Percentiles rank a stretch among this genome's conserved stretches.
Evolutionary conservation across 371 early-diverging fungal genomes (phyloP).

Genomic region (Rhizopus arrhizus): DNA sequence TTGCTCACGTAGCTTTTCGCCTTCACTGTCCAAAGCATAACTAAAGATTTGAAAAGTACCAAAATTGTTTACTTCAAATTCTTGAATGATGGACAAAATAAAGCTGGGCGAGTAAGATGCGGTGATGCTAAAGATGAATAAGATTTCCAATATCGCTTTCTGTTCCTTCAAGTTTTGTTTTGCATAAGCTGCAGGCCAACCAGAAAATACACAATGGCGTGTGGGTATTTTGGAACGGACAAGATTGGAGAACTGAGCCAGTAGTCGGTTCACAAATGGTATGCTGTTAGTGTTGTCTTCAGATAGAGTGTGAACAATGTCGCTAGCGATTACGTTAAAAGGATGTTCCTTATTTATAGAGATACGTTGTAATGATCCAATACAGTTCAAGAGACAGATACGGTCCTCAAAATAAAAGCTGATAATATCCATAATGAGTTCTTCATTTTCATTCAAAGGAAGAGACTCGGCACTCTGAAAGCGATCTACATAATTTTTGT

Average conservation of each 20-base stretch:
- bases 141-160: slow-evolving; percentile 40
- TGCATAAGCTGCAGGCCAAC: slow-evolving; percentile 31
- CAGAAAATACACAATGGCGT: slow-evolving; percentile 8
- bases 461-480: not conserved
- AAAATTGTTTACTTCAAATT: slow-evolving; percentile 46
- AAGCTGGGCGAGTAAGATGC: slow-evolving; percentile 19
- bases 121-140: slow-evolving; percentile 31
- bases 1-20: slow-evolving; percentile 21
- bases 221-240: slow-evolving; percentile 28
- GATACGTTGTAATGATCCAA: slow-evolving; percentile 43
- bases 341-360: slow-evolving; percentile 28
- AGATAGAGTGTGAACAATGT: slow-evolving; percentile 22
- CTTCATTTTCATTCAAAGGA: slow-evolving; percentile 24
- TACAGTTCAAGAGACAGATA: slow-evolving; percentile 36
- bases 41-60: slow-evolving; percentile 34
- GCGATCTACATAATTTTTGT: slow-evolving; percentile 3
- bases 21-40: slow-evolving; percentile 41
- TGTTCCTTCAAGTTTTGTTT: slow-evolving; percentile 47
- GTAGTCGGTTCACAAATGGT: slow-evolving; percentile 30
- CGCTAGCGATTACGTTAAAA: slow-evolving; percentile 33
- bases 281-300: slow-evolving; percentile 12
- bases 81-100: slow-evolving; percentile 33
- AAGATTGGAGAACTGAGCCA: slow-evolving; percentile 32
- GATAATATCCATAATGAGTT: slow-evolving; percentile 23
- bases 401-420: slow-evolving; percentile 45